Evolutionary conservation across 176 grass and related monocot species (phyloP).

Genomic region (Zoysia pacifica): DNA sequence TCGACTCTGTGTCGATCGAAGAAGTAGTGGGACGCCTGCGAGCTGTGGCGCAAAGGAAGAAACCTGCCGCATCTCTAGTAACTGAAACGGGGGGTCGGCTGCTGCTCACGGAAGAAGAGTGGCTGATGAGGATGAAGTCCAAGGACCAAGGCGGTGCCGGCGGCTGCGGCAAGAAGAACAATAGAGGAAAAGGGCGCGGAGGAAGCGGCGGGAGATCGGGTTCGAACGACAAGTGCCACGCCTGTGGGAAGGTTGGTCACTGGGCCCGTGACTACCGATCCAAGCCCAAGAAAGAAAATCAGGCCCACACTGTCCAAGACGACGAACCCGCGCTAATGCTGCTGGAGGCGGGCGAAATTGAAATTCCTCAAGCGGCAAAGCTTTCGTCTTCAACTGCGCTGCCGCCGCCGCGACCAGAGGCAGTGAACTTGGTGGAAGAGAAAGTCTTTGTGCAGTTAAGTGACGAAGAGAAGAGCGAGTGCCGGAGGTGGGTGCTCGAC

Average conservation of each 20-base stretch:
- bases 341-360: too few species aligned
- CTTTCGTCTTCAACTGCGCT: neutral
- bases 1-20: neutral
- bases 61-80: accelerated
- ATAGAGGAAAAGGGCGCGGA: too few species aligned
- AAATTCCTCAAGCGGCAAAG: too few species aligned
- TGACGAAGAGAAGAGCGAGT: neutral
- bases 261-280: neutral
- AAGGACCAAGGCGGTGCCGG: too few species aligned
- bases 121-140: too few species aligned
- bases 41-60: too few species aligned
- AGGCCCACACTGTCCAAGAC: neutral
- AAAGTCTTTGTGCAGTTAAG: neutral
- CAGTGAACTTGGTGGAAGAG: neutral
- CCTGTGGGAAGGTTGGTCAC: neutral
- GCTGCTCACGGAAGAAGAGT: too few species aligned
- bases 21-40: neutral
- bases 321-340: neutral
- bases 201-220: too few species aligned
- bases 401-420: accelerated
- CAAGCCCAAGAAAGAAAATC: neutral
- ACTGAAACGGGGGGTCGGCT: too few species aligned
- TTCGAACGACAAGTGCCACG: too few species aligned
- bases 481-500: too few species aligned
- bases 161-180: too few species aligned